Percentiles rank a stretch among this genome's conserved stretches.
Evolutionary conservation across 345 rosid genomes (phyloP).

Genomic region (Camelina neglecta): DNA sequence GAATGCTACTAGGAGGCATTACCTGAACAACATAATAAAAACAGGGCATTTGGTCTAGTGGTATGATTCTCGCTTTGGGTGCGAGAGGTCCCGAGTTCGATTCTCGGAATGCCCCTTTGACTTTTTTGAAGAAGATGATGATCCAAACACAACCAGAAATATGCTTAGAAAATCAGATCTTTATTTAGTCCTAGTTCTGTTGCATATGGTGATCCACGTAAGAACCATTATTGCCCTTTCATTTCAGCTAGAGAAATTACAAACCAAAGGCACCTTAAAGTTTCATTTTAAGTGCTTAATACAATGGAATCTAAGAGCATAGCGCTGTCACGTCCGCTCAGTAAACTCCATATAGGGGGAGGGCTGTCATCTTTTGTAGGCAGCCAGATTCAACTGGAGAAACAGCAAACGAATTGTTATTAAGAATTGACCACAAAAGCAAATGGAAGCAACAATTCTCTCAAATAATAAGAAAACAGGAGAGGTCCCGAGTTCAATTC

Average conservation of each 20-base stretch:
- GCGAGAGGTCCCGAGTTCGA: conserved; percentile 73
- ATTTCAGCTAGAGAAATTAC: not conserved
- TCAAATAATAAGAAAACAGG: conserved; percentile 1
- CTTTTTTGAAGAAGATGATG: not conserved
- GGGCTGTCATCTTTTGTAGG: not conserved
- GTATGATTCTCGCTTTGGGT: conserved; percentile 91
- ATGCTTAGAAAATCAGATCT: not conserved
- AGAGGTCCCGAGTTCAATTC: conserved; percentile 86
- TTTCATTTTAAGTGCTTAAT: not conserved
- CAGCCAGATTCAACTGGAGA: conserved; percentile 15
- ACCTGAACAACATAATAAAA: not conserved
- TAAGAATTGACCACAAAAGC: not conserved
- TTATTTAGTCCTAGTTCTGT: not conserved
- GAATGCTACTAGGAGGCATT: not conserved
- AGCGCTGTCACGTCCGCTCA: not conserved
- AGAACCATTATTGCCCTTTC: not conserved
- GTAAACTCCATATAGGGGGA: not conserved
- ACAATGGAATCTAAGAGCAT: not conserved
- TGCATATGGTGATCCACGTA: not conserved
- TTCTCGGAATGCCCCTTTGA: conserved; percentile 41
- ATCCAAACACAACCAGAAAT: not conserved
- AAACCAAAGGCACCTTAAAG: not conserved
- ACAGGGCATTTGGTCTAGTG: conserved; percentile 57
- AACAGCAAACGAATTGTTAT: not conserved
- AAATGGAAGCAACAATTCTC: not conserved